Base-by-base conservation (phyloP, 1,284 basidiomycete species). In the Irpex sp. region DNA sequence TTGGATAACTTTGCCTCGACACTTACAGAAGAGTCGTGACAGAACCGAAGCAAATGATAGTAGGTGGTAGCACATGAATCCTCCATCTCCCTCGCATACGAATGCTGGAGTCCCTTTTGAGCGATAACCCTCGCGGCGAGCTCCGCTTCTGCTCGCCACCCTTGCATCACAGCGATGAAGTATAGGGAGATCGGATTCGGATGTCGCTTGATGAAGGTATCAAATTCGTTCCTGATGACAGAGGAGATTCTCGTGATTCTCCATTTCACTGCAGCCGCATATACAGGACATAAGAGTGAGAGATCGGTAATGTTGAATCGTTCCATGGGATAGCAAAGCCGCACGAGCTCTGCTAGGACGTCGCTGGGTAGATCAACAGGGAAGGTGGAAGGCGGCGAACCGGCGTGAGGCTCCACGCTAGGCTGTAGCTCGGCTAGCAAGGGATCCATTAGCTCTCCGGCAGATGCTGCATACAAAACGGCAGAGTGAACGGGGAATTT, bases 11-110 rank as follows among this genome's bases (percentile, higher is more conserved):
- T 15, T 9, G 37, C 37, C 37, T 21, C 21, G 21, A 21, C 21
- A 21, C 21, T 21, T 21, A 39, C 7, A 15, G 37, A 39, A 39
- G 15, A 39, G 15, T 50, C 49, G 17, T 50, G 17, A 21, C 49
- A 50, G 49, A 50, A 8, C 19, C 49, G 49, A 6, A 61, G 35
- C 2, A 61, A 13, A 7, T 53, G 55, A 31, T 51, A 53, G 35
- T 61, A 61, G 11, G 55, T 33, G 17, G 35, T 33, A 3, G 61
- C 61, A 11, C 55, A 53, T 11, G 37, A 47, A 19, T 37, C 31
- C 56, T 61, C 61, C 58, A 59, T 59, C 58, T 59, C 58, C 9
- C 26, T 2, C n/a, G 33, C 47, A 51, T 59, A 59, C 1, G 5
- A 5, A 19, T 59, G 9, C 15, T 33, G 43, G 7, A 51, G 6